Percentiles rank a stretch among this genome's conserved stretches.
Evolutionary conservation across 208 protist genomes (phyloP).

Genomic region (Angomonas deanei): DNA sequence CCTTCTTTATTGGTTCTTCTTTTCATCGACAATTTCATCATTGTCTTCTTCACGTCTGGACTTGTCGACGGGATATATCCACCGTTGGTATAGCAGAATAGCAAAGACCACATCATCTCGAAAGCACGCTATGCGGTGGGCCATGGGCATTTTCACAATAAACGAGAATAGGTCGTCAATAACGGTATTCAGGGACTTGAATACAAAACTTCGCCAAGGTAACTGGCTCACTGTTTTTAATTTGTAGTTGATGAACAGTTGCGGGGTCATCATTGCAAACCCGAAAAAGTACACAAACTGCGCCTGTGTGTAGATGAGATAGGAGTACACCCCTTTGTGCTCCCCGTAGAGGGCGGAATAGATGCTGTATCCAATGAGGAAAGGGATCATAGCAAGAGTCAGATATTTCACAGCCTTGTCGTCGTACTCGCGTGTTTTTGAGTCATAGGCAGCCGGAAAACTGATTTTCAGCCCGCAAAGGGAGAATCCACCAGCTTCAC

Average conservation of each 20-base stretch:
- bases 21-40: constrained; percentile 1
- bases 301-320: constrained; percentile 80
- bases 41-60: constrained; percentile 54
- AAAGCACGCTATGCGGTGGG: constrained; percentile 97
- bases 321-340: constrained; percentile 94
- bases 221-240: constrained; percentile 98
- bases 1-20: not conserved
- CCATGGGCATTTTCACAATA: constrained; percentile 97
- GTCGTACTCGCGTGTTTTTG: constrained; percentile 84
- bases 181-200: constrained; percentile 97
- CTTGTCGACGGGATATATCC: constrained; percentile 97
- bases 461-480: constrained; percentile 35
- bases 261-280: constrained; percentile 98
- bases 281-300: constrained; percentile 93
- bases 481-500: not conserved
- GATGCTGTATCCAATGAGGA: constrained; percentile 90
- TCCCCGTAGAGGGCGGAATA: constrained; percentile 94
- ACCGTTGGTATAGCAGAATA: constrained; percentile 97
- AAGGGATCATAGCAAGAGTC: constrained; percentile 88
- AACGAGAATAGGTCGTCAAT: constrained; percentile 99
- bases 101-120: constrained; percentile 98
- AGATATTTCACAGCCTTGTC: constrained; percentile 93
- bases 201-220: constrained; percentile 97
- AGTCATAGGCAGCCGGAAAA: constrained; percentile 68
- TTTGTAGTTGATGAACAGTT: constrained; percentile 99